phyloP scores from a whole-genome alignment of 2,329 filamentous ascomycete species.

The Stylonectria norvegica region DNA sequence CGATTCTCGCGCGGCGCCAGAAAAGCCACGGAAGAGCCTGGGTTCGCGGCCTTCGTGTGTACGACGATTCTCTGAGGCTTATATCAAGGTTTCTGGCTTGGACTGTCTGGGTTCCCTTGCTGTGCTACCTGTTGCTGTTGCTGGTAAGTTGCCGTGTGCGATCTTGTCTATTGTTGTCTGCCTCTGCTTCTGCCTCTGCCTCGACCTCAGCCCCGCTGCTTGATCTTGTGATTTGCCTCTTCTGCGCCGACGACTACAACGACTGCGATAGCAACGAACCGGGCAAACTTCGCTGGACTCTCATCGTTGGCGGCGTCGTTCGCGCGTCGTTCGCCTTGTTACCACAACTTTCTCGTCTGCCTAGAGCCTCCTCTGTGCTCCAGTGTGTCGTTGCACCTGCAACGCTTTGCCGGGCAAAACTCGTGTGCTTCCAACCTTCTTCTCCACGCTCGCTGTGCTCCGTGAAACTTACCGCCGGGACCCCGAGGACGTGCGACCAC shows the following conservation, averaged over 20 bases:
- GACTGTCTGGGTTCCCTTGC: constrained; percentile 9
- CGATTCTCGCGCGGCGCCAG: constrained; percentile 18
- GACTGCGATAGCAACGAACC: neutral
- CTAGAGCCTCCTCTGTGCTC: neutral
- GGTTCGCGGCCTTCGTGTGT: constrained; percentile 14
- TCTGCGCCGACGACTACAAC: neutral
- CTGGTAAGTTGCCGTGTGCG: neutral
- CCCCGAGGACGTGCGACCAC: constrained; percentile 23
- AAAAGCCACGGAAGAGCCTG: constrained; percentile 19
- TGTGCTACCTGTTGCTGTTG: constrained; percentile 16
- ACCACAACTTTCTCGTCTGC: neutral
- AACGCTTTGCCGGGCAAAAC: constrained; percentile 2
- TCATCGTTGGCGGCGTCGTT: no score
- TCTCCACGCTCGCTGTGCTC: constrained; percentile 14
- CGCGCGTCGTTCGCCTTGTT: neutral
- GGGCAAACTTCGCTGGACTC: no score
- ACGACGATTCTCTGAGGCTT: constrained; percentile 13
- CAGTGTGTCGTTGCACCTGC: neutral
- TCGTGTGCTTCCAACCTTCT: constrained; percentile 16
- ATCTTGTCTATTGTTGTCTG: neutral
- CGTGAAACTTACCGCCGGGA: constrained; percentile 24
- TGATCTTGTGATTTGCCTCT: neutral
- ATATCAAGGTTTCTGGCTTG: constrained; percentile 11
- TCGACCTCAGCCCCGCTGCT: neutral
- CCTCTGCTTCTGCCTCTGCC: no score